Percentiles rank a stretch among this genome's conserved stretches.
Evolutionary conservation across 2,329 filamentous ascomycete genomes (phyloP).

Genomic region (Purpureocillium lavendulum): DNA sequence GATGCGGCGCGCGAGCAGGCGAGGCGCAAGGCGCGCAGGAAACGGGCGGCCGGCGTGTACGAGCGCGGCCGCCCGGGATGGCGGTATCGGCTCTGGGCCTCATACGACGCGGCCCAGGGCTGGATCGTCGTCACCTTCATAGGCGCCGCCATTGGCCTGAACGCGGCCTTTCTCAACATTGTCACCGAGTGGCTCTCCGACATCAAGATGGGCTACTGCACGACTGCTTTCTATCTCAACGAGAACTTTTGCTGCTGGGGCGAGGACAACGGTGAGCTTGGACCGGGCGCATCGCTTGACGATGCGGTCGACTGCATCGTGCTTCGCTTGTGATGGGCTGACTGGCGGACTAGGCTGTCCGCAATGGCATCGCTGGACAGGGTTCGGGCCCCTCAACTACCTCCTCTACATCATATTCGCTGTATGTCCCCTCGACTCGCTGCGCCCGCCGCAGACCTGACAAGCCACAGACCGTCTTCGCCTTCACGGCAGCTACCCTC

Average conservation of each 20-base stretch:
- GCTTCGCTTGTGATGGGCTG: no score
- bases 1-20: slow-evolving; percentile 88
- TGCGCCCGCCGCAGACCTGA: slow-evolving; percentile 3
- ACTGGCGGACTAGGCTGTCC: slow-evolving; percentile 74
- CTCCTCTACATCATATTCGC: slow-evolving; percentile 81
- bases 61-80: slow-evolving; percentile 64
- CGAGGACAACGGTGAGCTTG: slow-evolving; percentile 64
- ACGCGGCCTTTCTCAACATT: slow-evolving; percentile 89
- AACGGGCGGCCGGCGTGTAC: slow-evolving; percentile 63
- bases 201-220: slow-evolving; percentile 93
- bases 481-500: slow-evolving; percentile 71
- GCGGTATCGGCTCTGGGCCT: slow-evolving; percentile 72
- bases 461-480: slow-evolving; percentile 57
- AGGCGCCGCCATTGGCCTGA: slow-evolving; percentile 84
- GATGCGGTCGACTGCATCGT: no score
- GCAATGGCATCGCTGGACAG: slow-evolving; percentile 86
- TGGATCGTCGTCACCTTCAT: slow-evolving; percentile 98
- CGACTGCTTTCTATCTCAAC: slow-evolving; percentile 92
- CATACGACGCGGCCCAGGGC: slow-evolving; percentile 91
- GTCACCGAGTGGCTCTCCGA: slow-evolving; percentile 95
- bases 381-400: slow-evolving; percentile 72
- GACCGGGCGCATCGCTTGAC: no score
- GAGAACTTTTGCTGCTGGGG: slow-evolving; percentile 98
- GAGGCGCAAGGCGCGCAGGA: slow-evolving; percentile 67
- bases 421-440: slow-evolving; percentile 29